phyloP scores from a whole-genome alignment of 192 early-diverging fungal genomes.

The Coemansia sp. region DNA sequence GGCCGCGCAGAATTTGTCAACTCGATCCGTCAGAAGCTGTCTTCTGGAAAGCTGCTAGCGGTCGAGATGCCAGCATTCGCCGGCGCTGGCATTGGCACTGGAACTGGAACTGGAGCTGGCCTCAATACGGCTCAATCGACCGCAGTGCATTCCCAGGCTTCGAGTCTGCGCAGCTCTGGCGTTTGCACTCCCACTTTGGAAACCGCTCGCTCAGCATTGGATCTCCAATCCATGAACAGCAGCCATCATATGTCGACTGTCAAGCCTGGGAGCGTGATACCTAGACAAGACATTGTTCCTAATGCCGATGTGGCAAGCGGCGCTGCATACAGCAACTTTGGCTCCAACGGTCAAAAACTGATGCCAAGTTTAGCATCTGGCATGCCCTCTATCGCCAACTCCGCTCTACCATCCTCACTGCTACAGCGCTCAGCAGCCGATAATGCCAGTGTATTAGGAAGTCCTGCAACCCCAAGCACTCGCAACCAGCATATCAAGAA shows the following conservation, averaged over 20 bases:
- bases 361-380: too few species aligned
- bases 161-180: constrained; percentile 31
- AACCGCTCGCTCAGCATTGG: constrained; percentile 32
- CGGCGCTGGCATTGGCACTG: too few species aligned
- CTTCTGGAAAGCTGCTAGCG: constrained; percentile 41
- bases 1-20: constrained; percentile 51
- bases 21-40: constrained; percentile 42
- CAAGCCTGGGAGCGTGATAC: too few species aligned
- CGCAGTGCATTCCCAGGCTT: constrained; percentile 25
- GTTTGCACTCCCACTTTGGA: constrained; percentile 18
- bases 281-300: too few species aligned
- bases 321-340: too few species aligned
- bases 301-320: too few species aligned
- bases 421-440: too few species aligned
- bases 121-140: constrained; percentile 3
- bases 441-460: too few species aligned
- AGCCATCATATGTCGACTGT: too few species aligned
- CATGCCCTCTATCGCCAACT: too few species aligned
- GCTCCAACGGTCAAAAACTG: too few species aligned
- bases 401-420: background rate
- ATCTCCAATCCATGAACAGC: constrained; percentile 12
- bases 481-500: constrained; percentile 31
- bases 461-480: background rate
- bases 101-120: too few species aligned
- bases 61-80: constrained; percentile 34